phyloP scores from a whole-genome alignment of 2,329 filamentous ascomycete species.

The Aspergillus latus region DNA sequence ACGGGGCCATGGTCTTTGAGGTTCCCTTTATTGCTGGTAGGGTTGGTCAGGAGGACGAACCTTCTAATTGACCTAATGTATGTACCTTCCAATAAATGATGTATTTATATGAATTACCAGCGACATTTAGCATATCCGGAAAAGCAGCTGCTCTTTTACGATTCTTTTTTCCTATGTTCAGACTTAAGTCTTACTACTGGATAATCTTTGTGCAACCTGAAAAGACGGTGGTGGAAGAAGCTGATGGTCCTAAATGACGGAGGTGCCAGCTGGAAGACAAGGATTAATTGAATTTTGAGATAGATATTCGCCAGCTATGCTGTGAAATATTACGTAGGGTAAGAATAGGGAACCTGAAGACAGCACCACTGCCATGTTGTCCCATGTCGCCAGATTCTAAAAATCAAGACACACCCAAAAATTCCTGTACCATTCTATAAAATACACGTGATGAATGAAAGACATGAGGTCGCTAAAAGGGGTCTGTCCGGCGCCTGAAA shows the following conservation, averaged over 20 bases:
- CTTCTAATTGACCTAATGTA: constrained; percentile 7
- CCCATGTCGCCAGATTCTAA: neutral
- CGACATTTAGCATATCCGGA: constrained; percentile 16
- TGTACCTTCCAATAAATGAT: constrained; percentile 8
- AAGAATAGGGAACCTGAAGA: neutral
- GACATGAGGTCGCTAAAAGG: neutral
- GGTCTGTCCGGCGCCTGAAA: constrained; percentile 4
- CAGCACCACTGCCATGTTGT: neutral
- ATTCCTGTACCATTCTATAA: constrained; percentile 8
- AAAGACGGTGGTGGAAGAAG: neutral
- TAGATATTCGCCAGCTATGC: neutral
- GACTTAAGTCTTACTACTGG: neutral
- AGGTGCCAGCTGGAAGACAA: neutral
- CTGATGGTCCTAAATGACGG: neutral
- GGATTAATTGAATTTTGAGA: neutral
- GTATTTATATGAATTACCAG: constrained; percentile 15
- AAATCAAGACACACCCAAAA: neutral
- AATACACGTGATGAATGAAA: constrained; percentile 1
- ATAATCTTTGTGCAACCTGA: too few relatives aligned
- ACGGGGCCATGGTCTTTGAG: constrained; percentile 86
- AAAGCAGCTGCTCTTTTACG: constrained; percentile 9
- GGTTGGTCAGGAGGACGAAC: constrained; percentile 1
- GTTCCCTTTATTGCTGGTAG: constrained; percentile 53
- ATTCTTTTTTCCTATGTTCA: neutral
- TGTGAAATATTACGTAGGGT: neutral